Evolutionary conservation across 345 rosid species (phyloP), one percentile per base, ranked within the genome.

Genomic region (Tarenaya hassleriana): DNA sequence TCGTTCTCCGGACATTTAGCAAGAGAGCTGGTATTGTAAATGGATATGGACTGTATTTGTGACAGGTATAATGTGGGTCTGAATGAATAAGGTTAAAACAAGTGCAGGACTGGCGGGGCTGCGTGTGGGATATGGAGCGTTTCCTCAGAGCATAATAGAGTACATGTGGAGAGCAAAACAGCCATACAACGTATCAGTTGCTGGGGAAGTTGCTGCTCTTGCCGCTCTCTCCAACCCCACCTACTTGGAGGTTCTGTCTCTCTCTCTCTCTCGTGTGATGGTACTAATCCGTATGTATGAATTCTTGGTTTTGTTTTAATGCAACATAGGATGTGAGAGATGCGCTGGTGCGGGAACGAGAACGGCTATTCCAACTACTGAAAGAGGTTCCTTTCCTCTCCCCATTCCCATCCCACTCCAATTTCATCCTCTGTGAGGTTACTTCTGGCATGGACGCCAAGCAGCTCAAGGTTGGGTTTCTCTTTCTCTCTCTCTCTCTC

Each of bases 1-100:
- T 91, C 51, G 96, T 91, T 58, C 83, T 87, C n/a, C 80, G 95
- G 33, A 91, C 98, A 20, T 91, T 87, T 68, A 91, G 98, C 84
- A 91, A 91, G 67, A 77, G 95, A 82, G 98, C 98, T 47, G 96
- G 98, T 91, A 73, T 48, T 68, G 18, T 41, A n/a, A 12, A 17
- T 1, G 0, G 16, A n/a, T 53, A 16, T 16, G n/a, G n/a, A n/a
- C n/a, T n/a, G n/a, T n/a, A n/a, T n/a, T n/a, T n/a, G n/a, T n/a
- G n/a, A n/a, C n/a, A n/a, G n/a, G n/a, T n/a, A n/a, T n/a, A n/a
- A n/a, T n/a, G n/a, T n/a, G n/a, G 3, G 29, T 24, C 29, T 24
- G 29, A 24, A 24, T n/a, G n/a, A n/a, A n/a, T n/a, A 24, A 15
- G 5, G 39, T 44, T 37, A 31, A 42, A 19, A 38, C 24, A 7